phyloP scores from a whole-genome alignment of 208 protist genomes.

The Leishmania aethiopica region DNA sequence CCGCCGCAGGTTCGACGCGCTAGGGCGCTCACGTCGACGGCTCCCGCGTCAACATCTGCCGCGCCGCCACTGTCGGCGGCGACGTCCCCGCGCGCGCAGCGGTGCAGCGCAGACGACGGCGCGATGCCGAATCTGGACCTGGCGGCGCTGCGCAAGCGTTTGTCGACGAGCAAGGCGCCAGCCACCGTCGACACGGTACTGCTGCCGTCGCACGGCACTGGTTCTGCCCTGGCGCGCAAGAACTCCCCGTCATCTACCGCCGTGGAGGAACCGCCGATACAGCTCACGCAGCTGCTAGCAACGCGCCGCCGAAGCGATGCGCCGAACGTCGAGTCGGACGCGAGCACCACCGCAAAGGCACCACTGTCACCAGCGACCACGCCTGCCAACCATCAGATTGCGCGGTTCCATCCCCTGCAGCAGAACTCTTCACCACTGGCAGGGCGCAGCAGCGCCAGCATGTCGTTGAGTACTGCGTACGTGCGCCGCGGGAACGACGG shows the following conservation, averaged over 20 bases:
- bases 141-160: neutral
- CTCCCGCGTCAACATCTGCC: neutral
- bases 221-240: too few relatives aligned
- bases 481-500: constrained; percentile 29
- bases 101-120: neutral
- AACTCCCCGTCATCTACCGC: neutral
- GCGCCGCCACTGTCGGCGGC: neutral
- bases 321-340: neutral
- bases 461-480: constrained; percentile 30
- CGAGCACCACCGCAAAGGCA: neutral
- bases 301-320: neutral
- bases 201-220: neutral
- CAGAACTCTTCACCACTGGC: neutral
- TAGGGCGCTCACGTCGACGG: constrained; percentile 1
- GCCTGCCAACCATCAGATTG: neutral
- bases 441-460: constrained; percentile 3
- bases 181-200: neutral
- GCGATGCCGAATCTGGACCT: neutral
- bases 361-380: neutral
- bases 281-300: neutral
- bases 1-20: neutral
- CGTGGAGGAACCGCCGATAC: neutral
- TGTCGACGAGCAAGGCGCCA: neutral
- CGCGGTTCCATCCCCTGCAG: neutral
- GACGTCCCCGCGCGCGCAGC: neutral